A percentile compares a stretch with the other conserved stretches of the same genome.
Evolutionary conservation across 2,329 filamentous ascomycete genomes (phyloP).

Genomic region (Fusarium sp.): DNA sequence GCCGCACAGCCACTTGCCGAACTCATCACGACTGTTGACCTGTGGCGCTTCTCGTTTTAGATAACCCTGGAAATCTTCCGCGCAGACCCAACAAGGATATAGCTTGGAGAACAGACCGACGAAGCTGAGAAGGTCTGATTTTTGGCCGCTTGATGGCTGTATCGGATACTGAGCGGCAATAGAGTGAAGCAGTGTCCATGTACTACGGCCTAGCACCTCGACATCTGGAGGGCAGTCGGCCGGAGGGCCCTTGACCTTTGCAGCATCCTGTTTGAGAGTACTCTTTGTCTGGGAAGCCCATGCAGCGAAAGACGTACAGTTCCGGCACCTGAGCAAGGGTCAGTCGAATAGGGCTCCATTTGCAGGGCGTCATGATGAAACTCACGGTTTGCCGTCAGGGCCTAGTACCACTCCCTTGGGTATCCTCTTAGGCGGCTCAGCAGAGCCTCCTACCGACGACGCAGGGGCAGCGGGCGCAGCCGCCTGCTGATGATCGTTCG

Average conservation of each 20-base stretch:
- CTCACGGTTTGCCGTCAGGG: conserved; percentile 86
- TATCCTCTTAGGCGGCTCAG: conserved; percentile 60
- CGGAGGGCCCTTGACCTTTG: conserved; percentile 52
- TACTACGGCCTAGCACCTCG: conserved; percentile 82
- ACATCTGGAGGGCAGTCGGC: conserved; percentile 90
- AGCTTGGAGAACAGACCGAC: conserved; percentile 82
- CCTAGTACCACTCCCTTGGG: conserved; percentile 79
- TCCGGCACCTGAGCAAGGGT: conserved; percentile 45
- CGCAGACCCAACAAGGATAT: conserved; percentile 96
- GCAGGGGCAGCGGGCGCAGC: conserved; percentile 33
- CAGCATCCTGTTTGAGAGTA: conserved; percentile 48
- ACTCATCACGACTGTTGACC: conserved; percentile 70
- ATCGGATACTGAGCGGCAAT: conserved; percentile 89
- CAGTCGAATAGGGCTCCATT: conserved; percentile 21
- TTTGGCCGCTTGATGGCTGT: conserved; percentile 71
- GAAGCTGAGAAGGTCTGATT: conserved; percentile 81
- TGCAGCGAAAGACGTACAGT: conserved; percentile 45
- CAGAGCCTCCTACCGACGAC: conserved; percentile 33
- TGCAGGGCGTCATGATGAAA: conserved; percentile 27
- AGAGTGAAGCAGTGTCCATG: conserved; percentile 93
- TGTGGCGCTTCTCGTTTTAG: conserved; percentile 76
- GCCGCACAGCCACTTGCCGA: conserved; percentile 84
- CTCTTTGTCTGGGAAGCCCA: conserved; percentile 65
- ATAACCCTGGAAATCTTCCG: conserved; percentile 88
- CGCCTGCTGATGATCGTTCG: conserved; percentile 36